Conservation (phyloP, 352 stramenopile genomes). For the Phytophthora sojae region DNA sequence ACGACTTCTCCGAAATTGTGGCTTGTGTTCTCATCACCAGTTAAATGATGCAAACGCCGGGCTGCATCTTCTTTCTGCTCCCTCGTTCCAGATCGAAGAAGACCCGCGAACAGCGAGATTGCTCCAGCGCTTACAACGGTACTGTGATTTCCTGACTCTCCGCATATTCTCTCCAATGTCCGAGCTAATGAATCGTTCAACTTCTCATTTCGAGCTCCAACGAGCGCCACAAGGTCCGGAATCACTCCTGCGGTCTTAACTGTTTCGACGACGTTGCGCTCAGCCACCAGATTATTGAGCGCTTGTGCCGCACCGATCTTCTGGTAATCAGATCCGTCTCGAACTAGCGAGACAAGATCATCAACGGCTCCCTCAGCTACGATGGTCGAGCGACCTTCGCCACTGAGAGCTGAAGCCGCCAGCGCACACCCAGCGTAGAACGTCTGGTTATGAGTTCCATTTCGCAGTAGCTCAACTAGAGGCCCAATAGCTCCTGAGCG, state of each 20-base stretch:
- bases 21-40: not conserved
- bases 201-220: not conserved
- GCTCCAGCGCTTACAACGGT: not conserved
- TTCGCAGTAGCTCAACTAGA: not conserved
- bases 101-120: not conserved
- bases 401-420: not conserved
- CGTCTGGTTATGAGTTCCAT: not conserved
- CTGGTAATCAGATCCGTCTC: not conserved
- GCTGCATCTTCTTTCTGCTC: not conserved
- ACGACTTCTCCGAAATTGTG: not conserved
- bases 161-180: not conserved
- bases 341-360: not conserved
- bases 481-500: not conserved
- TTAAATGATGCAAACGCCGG: not conserved
- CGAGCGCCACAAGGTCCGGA: not conserved
- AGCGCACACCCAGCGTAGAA: not conserved
- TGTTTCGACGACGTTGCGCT: not conserved
- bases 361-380: not conserved
- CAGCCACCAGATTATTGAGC: not conserved
- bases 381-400: not conserved
- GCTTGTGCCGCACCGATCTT: not conserved
- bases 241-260: not conserved
- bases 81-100: conserved; percentile 1
- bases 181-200: not conserved
- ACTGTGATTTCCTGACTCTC: not conserved